Conservation (phyloP, 768 basidiomycete genomes). For the Piloderma croceum region DNA sequence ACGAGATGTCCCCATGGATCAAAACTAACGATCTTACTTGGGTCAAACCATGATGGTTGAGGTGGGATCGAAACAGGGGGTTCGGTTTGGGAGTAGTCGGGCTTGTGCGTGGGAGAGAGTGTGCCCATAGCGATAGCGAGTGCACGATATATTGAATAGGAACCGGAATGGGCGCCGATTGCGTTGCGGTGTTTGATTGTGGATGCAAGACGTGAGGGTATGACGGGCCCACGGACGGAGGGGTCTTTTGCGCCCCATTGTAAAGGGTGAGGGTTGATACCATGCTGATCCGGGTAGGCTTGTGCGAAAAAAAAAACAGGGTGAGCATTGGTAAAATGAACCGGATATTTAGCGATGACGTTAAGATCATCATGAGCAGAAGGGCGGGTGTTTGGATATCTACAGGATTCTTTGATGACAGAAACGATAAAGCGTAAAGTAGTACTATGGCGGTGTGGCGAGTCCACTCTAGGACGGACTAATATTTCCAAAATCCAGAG, state of each 20-base stretch:
- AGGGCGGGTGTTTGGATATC: no score
- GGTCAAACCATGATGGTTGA: slow-evolving; percentile 72
- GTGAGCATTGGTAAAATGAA: no score
- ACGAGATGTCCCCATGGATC: slow-evolving; percentile 93
- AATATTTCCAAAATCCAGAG: no score
- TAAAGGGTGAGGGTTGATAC: slow-evolving; percentile 74
- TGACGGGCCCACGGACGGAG: slow-evolving; percentile 70
- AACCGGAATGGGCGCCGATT: slow-evolving; percentile 89
- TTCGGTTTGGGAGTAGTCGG: slow-evolving; percentile 77
- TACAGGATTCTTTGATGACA: no score
- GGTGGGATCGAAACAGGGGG: slow-evolving; percentile 78
- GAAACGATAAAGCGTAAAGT: no score
- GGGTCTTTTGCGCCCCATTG: slow-evolving; percentile 75
- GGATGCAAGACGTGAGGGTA: slow-evolving; percentile 79
- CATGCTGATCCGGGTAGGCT: slow-evolving; percentile 91
- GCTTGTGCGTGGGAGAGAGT: slow-evolving; percentile 72
- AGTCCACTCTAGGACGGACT: no score
- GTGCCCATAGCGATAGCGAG: slow-evolving; percentile 88
- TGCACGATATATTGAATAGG: slow-evolving; percentile 92
- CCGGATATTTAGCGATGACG: no score
- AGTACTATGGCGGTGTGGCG: no score
- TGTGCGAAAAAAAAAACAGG: slow-evolving; percentile 3
- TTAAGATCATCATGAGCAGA: no score
- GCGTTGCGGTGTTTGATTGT: slow-evolving; percentile 91
- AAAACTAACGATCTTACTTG: slow-evolving; percentile 80